Percentiles rank a stretch among this genome's conserved stretches.
Conservation (phyloP, 1,284 basidiomycete genomes). For the Trichosporon sp. region DNA sequence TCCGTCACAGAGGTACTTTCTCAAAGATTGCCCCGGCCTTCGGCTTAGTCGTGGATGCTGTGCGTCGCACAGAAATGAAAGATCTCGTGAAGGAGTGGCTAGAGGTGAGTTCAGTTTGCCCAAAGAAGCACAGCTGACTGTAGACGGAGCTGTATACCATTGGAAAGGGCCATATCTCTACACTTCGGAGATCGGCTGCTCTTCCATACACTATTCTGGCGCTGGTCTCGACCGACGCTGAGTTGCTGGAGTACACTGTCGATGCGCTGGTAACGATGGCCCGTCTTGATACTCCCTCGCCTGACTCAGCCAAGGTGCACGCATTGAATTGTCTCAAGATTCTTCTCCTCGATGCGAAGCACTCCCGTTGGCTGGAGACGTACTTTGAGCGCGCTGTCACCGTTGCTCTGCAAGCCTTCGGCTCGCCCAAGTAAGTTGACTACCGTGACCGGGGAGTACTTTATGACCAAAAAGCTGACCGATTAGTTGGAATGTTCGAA, state of each 20-base stretch:
- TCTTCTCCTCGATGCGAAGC: conserved; percentile 45
- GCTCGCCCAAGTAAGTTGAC: conserved; percentile 39
- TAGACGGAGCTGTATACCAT: conserved; percentile 40
- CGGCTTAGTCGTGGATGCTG: conserved; percentile 33
- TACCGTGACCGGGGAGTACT: background rate
- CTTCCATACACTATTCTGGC: conserved; percentile 45
- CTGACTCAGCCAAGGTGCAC: conserved; percentile 45
- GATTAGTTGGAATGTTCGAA: conserved; percentile 48
- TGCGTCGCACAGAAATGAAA: conserved; percentile 21
- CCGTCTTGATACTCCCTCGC: conserved; percentile 28
- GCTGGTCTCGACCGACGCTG: conserved; percentile 33
- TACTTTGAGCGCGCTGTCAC: conserved; percentile 45
- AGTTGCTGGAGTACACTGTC: conserved; percentile 34
- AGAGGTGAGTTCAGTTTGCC: conserved; percentile 22
- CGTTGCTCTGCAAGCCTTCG: conserved; percentile 41
- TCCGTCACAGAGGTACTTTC: conserved; percentile 49
- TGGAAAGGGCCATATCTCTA: conserved; percentile 38
- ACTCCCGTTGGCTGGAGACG: conserved; percentile 31
- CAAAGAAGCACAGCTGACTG: background rate
- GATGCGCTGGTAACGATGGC: conserved; percentile 33
- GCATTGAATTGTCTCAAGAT: conserved; percentile 48
- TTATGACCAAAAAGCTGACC: background rate
- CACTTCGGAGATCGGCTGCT: conserved; percentile 47
- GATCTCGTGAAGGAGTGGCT: conserved; percentile 38
- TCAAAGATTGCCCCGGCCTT: conserved; percentile 42